A percentile compares a stretch with the other conserved stretches of the same genome.
Conservation (phyloP, 768 basidiomycete species). For the Albatrellus ellisii region DNA sequence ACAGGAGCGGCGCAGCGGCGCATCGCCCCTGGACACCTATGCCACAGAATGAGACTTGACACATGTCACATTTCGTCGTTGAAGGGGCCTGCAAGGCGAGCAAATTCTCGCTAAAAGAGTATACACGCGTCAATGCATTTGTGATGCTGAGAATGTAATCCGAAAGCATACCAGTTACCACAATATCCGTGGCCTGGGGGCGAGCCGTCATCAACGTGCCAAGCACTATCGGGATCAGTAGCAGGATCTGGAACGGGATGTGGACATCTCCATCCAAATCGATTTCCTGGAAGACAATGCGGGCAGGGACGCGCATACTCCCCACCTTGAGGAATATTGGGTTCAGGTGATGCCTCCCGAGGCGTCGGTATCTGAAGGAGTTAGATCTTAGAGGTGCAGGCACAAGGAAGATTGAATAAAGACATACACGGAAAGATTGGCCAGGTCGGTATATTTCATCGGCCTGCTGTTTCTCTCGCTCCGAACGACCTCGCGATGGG, state of each 20-base stretch:
- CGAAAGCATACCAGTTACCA: conserved; percentile 56
- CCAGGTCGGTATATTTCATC: conserved; percentile 67
- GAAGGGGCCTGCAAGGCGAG: conserved; percentile 60
- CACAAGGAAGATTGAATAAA: conserved; percentile 1
- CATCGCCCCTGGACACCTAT: conserved; percentile 68
- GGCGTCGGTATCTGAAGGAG: conserved; percentile 55
- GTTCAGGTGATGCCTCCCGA: conserved; percentile 64
- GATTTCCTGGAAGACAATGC: conserved; percentile 57
- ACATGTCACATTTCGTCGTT: conserved; percentile 78
- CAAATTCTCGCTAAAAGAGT: conserved; percentile 46
- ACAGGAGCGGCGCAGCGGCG: conserved; percentile 37
- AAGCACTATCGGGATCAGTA: conserved; percentile 55
- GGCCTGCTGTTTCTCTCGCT: conserved; percentile 65
- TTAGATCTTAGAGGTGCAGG: neutral
- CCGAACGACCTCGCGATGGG: conserved; percentile 53
- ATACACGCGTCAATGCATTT: conserved; percentile 1
- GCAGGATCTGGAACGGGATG: conserved; percentile 65
- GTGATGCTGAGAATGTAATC: neutral
- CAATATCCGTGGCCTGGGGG: conserved; percentile 75
- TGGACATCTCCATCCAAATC: conserved; percentile 72
- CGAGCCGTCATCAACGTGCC: conserved; percentile 62
- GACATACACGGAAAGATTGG: conserved; percentile 42
- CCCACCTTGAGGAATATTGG: conserved; percentile 46
- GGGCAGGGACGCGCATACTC: conserved; percentile 73
- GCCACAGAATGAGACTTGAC: conserved; percentile 73